A percentile compares a stretch with the other conserved stretches of the same genome.
phyloP scores from a whole-genome alignment of 2,329 filamentous ascomycete genomes.

The Blastomyces percursus region DNA sequence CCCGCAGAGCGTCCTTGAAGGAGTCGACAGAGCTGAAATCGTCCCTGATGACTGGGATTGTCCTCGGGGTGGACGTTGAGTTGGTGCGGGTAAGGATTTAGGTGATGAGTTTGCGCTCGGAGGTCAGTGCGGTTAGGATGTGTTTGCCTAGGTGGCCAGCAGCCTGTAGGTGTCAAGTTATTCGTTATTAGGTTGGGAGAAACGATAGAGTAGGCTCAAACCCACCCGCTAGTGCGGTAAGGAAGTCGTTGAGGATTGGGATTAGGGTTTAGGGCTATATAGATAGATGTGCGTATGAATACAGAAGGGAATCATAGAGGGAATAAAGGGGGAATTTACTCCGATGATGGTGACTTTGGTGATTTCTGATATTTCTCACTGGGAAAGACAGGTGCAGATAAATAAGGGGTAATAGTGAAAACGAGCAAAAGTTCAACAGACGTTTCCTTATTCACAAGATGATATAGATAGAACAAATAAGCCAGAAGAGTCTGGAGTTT shows the following conservation, averaged over 20 bases:
- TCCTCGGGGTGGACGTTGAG: conserved; percentile 7
- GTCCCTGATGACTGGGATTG: conserved; percentile 9
- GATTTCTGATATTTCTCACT: conserved; percentile 3
- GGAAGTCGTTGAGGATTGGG: not conserved
- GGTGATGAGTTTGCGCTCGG: conserved; percentile 16
- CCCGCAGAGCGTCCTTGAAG: conserved; percentile 13
- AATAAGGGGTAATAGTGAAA: not conserved
- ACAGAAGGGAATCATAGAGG: not conserved
- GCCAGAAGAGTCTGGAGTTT: not conserved
- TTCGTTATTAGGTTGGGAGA: not conserved
- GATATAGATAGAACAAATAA: not conserved
- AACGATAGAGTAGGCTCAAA: not conserved
- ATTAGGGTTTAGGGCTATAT: not conserved
- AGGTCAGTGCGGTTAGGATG: conserved; percentile 18
- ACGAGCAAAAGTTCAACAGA: not conserved
- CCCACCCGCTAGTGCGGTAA: too few relatives aligned
- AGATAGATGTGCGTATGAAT: not conserved
- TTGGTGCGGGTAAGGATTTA: conserved; percentile 11
- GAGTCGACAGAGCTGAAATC: conserved; percentile 15
- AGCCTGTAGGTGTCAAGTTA: not conserved
- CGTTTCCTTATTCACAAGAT: too few relatives aligned
- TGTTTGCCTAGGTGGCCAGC: conserved; percentile 12
- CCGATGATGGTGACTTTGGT: conserved; percentile 9
- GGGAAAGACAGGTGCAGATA: not conserved
- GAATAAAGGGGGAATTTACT: conserved; percentile 1